Evolutionary conservation across 805 yeast species (phyloP), one percentile per base, ranked within the genome.

Genomic region (Wickerhamomyces kurtzmanii): DNA sequence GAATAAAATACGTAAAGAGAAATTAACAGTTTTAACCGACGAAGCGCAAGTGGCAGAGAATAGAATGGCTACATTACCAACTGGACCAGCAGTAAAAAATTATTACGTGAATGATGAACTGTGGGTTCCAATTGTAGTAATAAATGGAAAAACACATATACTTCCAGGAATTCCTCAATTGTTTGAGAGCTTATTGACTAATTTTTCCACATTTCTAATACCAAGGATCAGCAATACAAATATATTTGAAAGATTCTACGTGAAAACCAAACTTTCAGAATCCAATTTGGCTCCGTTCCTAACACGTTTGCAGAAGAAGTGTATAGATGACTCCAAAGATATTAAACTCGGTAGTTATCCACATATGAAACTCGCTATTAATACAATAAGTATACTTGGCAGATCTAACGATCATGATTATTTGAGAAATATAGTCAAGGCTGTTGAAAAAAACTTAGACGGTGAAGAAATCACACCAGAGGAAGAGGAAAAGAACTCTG

Each of bases 261-360:
- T 85, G 9, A 68, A 67, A 31, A 84, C 94, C 0, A 41, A 49
- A 3, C 44, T 68, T 9, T 51, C 69, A 3, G 95, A 85, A 45
- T 68, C 81, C 6, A 70, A 61, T 30, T 65, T 85, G 43, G 91
- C 94, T 0, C 75, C 81, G 4, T 70, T 59, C 29, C 56, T 84
- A 34, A 43, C 68, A 2, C 43, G 54, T 2, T 47, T 80, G 17
- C 91, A 82, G 39, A 43, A 45, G 3, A 50, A 51, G 24, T 59
- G 59, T 13, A 41, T 43, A 5, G 32, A 40, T 5, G 37, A 43
- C 5, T 51, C 54, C 5, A 31, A 34, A 12, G 48, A 47, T 19
- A 62, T 84, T 28, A 85, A 84, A 45, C 63, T 85, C 26, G 95
- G 95, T 3, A 76, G 87, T 19, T 85, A 85, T 47, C 95, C 95